Evolutionary conservation across 1,139 yeast species (phyloP).

Genomic region (Yamadazyma siamensis): DNA sequence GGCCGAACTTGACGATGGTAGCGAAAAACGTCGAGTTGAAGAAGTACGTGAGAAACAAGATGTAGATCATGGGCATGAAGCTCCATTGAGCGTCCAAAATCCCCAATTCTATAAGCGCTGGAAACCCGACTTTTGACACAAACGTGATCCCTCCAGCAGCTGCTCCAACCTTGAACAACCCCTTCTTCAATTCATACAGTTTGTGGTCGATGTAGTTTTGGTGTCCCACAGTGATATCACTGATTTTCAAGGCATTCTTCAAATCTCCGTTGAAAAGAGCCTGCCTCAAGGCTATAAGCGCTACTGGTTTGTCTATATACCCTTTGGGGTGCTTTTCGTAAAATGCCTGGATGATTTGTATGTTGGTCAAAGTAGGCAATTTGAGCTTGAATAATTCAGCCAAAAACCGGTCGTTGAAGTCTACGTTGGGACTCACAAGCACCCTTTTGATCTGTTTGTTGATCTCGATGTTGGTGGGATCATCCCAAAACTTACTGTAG

Average conservation of each 20-base stretch:
- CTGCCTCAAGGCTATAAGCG: slow-evolving; percentile 61
- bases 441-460: slow-evolving; percentile 18
- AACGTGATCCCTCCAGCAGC: slow-evolving; percentile 34
- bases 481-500: slow-evolving; percentile 22
- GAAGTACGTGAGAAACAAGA: slow-evolving; percentile 62
- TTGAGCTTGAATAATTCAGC: slow-evolving; percentile 30
- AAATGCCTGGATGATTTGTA: slow-evolving; percentile 29
- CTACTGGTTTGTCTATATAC: slow-evolving; percentile 33
- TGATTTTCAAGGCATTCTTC: slow-evolving; percentile 50
- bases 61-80: slow-evolving; percentile 50
- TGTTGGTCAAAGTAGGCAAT: slow-evolving; percentile 28
- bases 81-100: slow-evolving; percentile 34
- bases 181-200: slow-evolving; percentile 25
- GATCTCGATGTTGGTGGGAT: slow-evolving; percentile 17
- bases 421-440: slow-evolving; percentile 18
- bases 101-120: slow-evolving; percentile 32
- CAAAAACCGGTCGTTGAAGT: slow-evolving; percentile 23
- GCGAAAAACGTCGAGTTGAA: slow-evolving; percentile 60
- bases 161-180: slow-evolving; percentile 26
- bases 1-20: slow-evolving; percentile 56
- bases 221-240: slow-evolving; percentile 63
- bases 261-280: slow-evolving; percentile 60
- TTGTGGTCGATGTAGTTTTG: slow-evolving; percentile 41
- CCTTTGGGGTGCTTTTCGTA: slow-evolving; percentile 33
- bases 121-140: slow-evolving; percentile 38